Conservation (phyloP, 768 basidiomycete genomes). For the Tricholoma sp. region DNA sequence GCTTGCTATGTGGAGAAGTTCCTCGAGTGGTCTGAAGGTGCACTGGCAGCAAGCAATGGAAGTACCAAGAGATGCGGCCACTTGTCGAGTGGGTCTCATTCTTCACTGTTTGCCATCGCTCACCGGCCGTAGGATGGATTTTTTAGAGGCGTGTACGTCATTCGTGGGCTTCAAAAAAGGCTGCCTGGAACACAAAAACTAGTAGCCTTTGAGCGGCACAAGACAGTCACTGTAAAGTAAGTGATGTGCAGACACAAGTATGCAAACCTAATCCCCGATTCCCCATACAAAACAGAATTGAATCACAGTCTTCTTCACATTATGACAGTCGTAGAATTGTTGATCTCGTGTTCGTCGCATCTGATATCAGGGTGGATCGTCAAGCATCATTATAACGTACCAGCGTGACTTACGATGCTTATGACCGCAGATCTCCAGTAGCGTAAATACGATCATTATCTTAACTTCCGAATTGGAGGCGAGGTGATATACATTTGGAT, state of each 20-base stretch:
- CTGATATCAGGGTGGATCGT: conserved; percentile 31
- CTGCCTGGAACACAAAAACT: conserved; percentile 26
- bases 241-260: conserved; percentile 11
- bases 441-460: background rate
- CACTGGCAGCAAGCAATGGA: conserved; percentile 45
- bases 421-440: background rate
- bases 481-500: too few relatives aligned
- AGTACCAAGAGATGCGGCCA: conserved; percentile 31
- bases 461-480: too few relatives aligned
- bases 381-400: conserved; percentile 19
- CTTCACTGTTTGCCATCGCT: conserved; percentile 3
- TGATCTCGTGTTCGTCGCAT: conserved; percentile 42
- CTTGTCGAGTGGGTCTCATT: conserved; percentile 35
- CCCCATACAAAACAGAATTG: conserved; percentile 28
- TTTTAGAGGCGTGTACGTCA: conserved; percentile 46
- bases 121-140: conserved; percentile 34
- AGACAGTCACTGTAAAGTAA: conserved; percentile 47
- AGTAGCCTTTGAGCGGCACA: conserved; percentile 42
- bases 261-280: background rate
- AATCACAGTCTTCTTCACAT: conserved; percentile 30
- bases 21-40: conserved; percentile 37
- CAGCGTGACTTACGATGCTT: background rate
- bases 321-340: conserved; percentile 47
- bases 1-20: conserved; percentile 33
- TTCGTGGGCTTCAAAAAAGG: conserved; percentile 40